Evolutionary conservation across 2,329 filamentous ascomycete genomes (phyloP), one percentile per base, ranked within the genome.

Genomic region (Penicillium sp.): DNA sequence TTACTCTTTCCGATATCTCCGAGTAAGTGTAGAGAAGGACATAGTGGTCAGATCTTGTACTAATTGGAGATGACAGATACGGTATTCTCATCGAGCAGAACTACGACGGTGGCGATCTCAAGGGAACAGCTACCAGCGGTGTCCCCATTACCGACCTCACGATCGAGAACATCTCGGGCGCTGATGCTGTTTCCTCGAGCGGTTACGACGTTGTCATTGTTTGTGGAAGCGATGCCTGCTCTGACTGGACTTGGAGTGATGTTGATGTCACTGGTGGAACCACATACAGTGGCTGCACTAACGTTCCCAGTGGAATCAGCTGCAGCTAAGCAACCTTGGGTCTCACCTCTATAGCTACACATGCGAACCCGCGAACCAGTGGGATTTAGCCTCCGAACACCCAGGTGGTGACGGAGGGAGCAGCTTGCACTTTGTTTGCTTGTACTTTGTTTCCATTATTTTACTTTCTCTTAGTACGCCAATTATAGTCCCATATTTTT

Each of bases 71-170:
- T 24, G n/a, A 11, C 24, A 63, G 60, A 14, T 84, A 85, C 67
- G 83, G 81, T 31, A 79, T 87, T 56, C 60, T 69, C 24, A 65
- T 69, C 48, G 60, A 85, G 70, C 84, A 87, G 73, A 81, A 85
- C 67, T 85, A 84, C 65, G 70, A 78, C 59, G 78, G 78, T 57
- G 77, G 78, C 45, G 74, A 75, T 43, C 74, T 74, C 4, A 72
- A 71, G 16, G 74, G 72, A 8, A 66, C 42, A n/a, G 68, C 74
- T 7, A 74, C 71, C 44, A 71, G 58, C 46, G 76, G 76, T n/a
- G 68, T 78, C 46, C 70, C 70, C 22, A 76, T 78, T 62, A 64
- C 65, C 1, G 74, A 70, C 29, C 57, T 79, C 27, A 75, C 70
- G 3, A 55, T 78, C 44, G 54, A 68, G 21, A 67, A 71, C 48